Conservation (phyloP, 2,329 filamentous ascomycete species). For the Hysterium pulicare region DNA sequence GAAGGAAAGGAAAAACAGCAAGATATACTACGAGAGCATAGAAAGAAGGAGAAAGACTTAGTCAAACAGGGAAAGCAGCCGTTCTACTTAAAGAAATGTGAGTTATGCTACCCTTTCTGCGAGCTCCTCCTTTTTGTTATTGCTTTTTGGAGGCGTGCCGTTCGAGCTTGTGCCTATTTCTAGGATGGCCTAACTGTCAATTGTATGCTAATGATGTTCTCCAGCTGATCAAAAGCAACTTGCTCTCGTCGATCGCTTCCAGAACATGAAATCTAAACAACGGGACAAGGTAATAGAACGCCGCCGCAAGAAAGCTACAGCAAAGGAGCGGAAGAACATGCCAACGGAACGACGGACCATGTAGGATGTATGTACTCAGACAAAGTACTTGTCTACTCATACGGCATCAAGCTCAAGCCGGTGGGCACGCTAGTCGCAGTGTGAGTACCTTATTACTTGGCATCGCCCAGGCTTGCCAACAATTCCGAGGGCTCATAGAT, state of each 20-base stretch:
- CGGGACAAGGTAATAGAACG: conserved; percentile 81
- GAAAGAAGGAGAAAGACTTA: conserved; percentile 76
- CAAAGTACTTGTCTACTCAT: no score
- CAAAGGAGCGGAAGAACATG: conserved; percentile 72
- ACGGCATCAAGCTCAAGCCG: no score
- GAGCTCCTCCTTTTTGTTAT: neutral
- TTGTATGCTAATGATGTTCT: conserved; percentile 13
- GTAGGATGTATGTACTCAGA: neutral
- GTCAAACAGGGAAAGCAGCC: conserved; percentile 87
- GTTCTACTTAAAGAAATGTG: conserved; percentile 82
- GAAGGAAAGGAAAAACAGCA: conserved; percentile 66
- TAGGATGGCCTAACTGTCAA: no score
- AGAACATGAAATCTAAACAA: conserved; percentile 79
- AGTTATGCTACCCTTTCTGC: conserved; percentile 8
- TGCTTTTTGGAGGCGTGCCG: no score
- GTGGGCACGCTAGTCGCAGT: no score
- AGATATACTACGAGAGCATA: conserved; percentile 70
- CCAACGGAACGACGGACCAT: conserved; percentile 36
- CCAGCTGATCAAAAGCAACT: conserved; percentile 81
- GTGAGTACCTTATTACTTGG: no score
- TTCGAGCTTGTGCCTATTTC: no score
- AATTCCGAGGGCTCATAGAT: no score
- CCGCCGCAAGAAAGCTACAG: conserved; percentile 81
- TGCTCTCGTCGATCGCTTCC: conserved; percentile 73
- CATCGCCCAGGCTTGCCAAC: no score